Evolutionary conservation across 208 protist genomes (phyloP).

Genomic region (Wallacemonas rigidus): DNA sequence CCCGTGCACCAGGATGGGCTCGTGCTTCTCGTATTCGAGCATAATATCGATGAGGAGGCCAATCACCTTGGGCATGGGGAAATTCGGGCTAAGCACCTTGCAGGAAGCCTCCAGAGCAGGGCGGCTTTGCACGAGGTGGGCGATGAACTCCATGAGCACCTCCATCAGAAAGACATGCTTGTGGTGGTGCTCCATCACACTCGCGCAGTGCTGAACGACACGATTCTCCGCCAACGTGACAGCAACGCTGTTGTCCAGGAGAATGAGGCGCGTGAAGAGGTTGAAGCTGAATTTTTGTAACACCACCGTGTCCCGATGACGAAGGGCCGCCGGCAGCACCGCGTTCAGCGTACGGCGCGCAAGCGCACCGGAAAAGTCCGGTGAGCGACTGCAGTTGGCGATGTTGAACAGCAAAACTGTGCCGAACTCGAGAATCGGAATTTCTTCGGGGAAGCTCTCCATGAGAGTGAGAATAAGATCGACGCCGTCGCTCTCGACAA

Average conservation of each 20-base stretch:
- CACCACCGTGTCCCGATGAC: slow-evolving; percentile 57
- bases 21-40: slow-evolving; percentile 68
- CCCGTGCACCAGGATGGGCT: slow-evolving; percentile 70
- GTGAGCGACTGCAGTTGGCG: slow-evolving; percentile 30
- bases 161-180: slow-evolving; percentile 86
- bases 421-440: slow-evolving; percentile 67
- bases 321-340: slow-evolving; percentile 53
- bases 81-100: slow-evolving; percentile 14
- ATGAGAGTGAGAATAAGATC: slow-evolving; percentile 56
- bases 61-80: slow-evolving; percentile 50
- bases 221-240: slow-evolving; percentile 45
- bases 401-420: slow-evolving; percentile 83
- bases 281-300: slow-evolving; percentile 87
- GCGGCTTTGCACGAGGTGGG: slow-evolving; percentile 58
- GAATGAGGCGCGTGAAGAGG: slow-evolving; percentile 69
- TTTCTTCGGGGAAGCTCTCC: slow-evolving; percentile 61
- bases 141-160: slow-evolving; percentile 68
- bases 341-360: slow-evolving; percentile 46
- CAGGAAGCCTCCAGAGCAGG: slow-evolving; percentile 41
- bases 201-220: slow-evolving; percentile 62
- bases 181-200: slow-evolving; percentile 57
- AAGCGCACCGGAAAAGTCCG: slow-evolving; percentile 39
- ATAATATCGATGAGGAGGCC: slow-evolving; percentile 80
- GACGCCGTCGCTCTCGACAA: slow-evolving; percentile 55
- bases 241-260: slow-evolving; percentile 41